Evolutionary conservation across 306 rosid species (phyloP), one percentile per base, ranked within the genome.

Genomic region (Purshia tridentata): DNA sequence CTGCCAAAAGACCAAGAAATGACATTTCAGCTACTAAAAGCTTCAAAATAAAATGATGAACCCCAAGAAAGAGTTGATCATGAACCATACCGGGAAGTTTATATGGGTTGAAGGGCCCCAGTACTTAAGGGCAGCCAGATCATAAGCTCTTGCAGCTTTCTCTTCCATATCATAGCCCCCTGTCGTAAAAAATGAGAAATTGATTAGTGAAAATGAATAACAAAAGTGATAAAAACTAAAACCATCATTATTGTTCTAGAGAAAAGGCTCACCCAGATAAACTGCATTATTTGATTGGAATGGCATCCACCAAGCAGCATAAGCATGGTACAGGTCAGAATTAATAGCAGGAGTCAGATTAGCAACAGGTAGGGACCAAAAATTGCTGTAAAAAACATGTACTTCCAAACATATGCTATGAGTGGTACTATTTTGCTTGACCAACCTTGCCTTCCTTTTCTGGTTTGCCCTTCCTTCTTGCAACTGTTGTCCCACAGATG

Each of bases 121-220:
- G 76, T 95, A 95, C 82, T 95, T 95, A 2, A 95, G 90, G 0
- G 99, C 99, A 0, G 99, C 99, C 51, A 90, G 96, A 88, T 95
- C 99, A 81, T 95, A 95, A 35, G 99, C 93, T 77, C 96, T 95
- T 18, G 99, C 99, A 62, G 99, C 99, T 82, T 95, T 95, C 82
- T 90, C 98, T 81, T 95, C 99, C 98, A 88, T 91, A 80, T 95
- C 99, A 78, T 95, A 95, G n/a, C 99, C 99, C 19, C 99, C 99
- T 94, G 65, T 6, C 37, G 57, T 76, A 52, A 79, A 41, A 78
- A 41, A 78, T 59, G 3, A 14, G 3, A 44, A 76, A 49, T 37
- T 55, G 23, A 67, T 19, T 22, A 65, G 20, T 22, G 8, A 23
- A 13, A 35, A 40, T 57, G n/a, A 15, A 39, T 16, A 8, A 58